Evolutionary conservation across 2,329 filamentous ascomycete genomes (phyloP), one percentile per base, ranked within the genome.

Genomic region (Grosmannia huntii): DNA sequence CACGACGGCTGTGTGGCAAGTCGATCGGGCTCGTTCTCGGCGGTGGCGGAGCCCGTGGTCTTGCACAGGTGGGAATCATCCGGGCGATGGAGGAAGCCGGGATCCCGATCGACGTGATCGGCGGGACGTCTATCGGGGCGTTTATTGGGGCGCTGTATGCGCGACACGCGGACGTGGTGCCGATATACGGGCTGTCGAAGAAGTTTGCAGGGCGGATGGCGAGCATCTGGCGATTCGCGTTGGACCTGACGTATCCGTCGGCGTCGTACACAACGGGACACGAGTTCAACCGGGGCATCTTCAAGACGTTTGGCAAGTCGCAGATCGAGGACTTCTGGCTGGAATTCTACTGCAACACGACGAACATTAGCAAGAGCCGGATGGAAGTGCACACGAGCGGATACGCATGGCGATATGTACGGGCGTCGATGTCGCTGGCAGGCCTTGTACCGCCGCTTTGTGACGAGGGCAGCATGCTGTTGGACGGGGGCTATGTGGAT

Each of bases 241-340:
- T 99, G 3, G 94, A 99, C 68, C 72, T 99, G 65, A 99, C 94
- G 0, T 99, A 99, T 69, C 94, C 94, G 0, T 94, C 92, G 6
- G 90, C 89, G 9, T 96, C 92, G 1, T 99, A 99, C 72, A 99
- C 95, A 0, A 99, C 94, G 0, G 94, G 94, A 0, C 94, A 99
- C 68, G 94, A 99, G 67, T 99, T 99, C 80, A 99, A 99, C 66
- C 88, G 94, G 7, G 94, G 94, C 48, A 96, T 99, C 63, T 99
- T 96, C 82, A 99, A 99, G 72, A 90, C 92, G 0, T 96, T 99
- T 69, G 94, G 91, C 16, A 90, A 96, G 66, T 89, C 89, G 11
- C 94, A 97, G 68, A 97, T 99, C 59, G 94, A 99, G 72, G 94
- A 99, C 70, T 99, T 97, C 67, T 99, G 94, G 94, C 81, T 99